Evolutionary conservation across 164 flowering plant species (phyloP).

Genomic region (Aristolochia contorta): DNA sequence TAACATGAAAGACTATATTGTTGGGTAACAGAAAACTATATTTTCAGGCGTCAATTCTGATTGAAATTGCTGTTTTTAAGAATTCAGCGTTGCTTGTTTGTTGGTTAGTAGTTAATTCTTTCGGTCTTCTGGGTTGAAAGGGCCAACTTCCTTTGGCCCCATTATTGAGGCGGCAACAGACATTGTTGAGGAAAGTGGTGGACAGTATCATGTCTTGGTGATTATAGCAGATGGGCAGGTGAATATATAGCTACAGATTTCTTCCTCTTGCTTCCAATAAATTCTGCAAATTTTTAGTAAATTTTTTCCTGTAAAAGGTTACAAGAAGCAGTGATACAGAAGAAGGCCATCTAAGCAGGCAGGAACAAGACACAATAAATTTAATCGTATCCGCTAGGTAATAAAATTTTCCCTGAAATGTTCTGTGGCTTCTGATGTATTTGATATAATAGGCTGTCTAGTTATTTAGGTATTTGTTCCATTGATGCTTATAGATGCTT

Average conservation of each 20-base stretch:
- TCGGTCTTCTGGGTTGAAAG: constrained; percentile 14
- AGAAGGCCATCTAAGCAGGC: constrained; percentile 4
- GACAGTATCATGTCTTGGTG: constrained; percentile 63
- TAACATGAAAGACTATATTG: too few species aligned
- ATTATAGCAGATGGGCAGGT: constrained; percentile 84
- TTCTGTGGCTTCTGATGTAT: neutral
- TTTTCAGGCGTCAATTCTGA: too few species aligned
- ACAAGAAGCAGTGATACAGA: constrained; percentile 10
- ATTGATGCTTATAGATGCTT: too few species aligned
- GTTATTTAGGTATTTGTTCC: neutral
- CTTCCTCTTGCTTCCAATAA: neutral
- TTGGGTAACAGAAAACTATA: too few species aligned
- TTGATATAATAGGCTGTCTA: neutral
- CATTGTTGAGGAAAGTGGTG: constrained; percentile 59
- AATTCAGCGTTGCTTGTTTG: too few species aligned
- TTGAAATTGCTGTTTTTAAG: too few species aligned
- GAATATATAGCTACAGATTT: neutral
- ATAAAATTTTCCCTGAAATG: neutral
- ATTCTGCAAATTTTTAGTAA: neutral
- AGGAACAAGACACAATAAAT: constrained; percentile 5
- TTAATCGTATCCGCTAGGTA: constrained; percentile 9
- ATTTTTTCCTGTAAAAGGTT: neutral
- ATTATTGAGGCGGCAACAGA: constrained; percentile 62
- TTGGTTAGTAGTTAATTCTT: too few species aligned
- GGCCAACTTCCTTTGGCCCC: constrained; percentile 79